These are phyloP conservation scores for Lasiodiplodia hormozganensis DNA, from an alignment of 2,329 filamentous ascomycete species.

Conservation along the genomic window DNA sequence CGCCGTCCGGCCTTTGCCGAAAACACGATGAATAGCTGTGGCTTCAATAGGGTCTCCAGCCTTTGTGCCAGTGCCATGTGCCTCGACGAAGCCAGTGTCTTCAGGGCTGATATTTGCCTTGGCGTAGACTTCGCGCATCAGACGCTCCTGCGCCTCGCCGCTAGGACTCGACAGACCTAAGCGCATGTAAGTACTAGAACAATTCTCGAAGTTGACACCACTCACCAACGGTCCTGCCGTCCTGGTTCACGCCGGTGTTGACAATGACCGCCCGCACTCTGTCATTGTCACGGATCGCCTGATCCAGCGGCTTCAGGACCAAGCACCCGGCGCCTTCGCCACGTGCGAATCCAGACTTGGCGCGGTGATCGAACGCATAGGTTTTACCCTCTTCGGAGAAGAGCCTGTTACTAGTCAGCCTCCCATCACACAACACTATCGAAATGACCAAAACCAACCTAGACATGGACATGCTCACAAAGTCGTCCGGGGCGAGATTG, in stretches of 20 bases:
- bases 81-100: conserved; percentile 34
- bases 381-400: conserved; percentile 44
- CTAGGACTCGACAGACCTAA: conserved; percentile 65
- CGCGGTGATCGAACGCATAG: conserved; percentile 57
- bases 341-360: conserved; percentile 66
- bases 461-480: conserved; percentile 31
- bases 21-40: conserved; percentile 29
- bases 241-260: conserved; percentile 53
- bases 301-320: conserved; percentile 63
- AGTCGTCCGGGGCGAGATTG: conserved; percentile 31
- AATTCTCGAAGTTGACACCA: not conserved
- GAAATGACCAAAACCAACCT: conserved; percentile 15
- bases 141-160: conserved; percentile 52
- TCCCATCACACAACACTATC: not conserved
- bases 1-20: conserved; percentile 30
- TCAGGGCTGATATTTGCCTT: conserved; percentile 41
- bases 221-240: conserved; percentile 49
- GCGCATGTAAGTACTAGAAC: not conserved
- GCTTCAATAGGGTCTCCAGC: conserved; percentile 53
- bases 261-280: conserved; percentile 54
- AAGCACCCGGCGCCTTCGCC: conserved; percentile 69
- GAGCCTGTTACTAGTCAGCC: conserved; percentile 23
- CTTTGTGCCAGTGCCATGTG: conserved; percentile 65
- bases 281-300: conserved; percentile 66
- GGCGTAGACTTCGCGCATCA: conserved; percentile 47